Conservation (phyloP, 164 flowering plant genomes). For the Tetracentron sinense region DNA sequence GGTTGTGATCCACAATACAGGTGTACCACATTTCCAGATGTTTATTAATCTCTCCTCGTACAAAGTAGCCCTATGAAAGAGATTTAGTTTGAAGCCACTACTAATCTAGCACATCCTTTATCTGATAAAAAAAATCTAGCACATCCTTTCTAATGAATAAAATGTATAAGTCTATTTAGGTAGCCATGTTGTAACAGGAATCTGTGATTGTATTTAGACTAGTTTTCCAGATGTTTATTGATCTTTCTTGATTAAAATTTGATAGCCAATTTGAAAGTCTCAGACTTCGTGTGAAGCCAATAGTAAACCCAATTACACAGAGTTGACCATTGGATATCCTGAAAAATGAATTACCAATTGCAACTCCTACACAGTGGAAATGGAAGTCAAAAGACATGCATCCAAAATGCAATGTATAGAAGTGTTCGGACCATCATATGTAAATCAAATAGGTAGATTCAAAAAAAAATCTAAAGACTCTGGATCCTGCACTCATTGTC, state of each 20-base stretch:
- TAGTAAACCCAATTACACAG: not conserved
- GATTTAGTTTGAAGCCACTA: too few species aligned
- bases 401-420: not conserved
- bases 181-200: too few species aligned
- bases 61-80: too few species aligned
- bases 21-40: too few species aligned
- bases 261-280: too few species aligned
- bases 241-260: not conserved
- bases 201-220: not conserved
- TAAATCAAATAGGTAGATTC: not conserved
- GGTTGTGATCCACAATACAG: too few species aligned
- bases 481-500: constrained; percentile 1
- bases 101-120: too few species aligned
- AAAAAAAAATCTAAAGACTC: not conserved
- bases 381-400: not conserved
- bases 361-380: not conserved
- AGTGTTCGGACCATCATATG: not conserved
- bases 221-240: not conserved
- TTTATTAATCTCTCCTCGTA: too few species aligned
- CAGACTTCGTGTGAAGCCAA: not conserved
- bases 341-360: not conserved
- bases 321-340: not conserved
- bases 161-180: too few species aligned
- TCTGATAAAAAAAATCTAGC: too few species aligned
- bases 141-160: too few species aligned